phyloP scores from a whole-genome alignment of 208 protist genomes.

The Naegleria gruberi region DNA sequence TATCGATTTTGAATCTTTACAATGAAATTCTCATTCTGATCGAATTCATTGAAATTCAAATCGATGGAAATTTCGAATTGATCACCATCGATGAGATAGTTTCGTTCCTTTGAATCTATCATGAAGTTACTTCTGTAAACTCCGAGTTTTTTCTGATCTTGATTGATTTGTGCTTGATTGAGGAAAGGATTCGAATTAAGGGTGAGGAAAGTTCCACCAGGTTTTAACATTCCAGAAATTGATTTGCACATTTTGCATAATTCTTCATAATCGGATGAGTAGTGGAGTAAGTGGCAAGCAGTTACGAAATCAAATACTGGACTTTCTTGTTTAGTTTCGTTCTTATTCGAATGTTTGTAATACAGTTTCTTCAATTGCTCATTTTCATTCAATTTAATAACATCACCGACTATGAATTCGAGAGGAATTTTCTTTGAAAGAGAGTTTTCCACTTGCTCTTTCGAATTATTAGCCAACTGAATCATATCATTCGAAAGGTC shows the following conservation, averaged over 20 bases:
- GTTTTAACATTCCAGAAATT: background rate
- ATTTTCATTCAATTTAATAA: background rate
- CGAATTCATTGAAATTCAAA: background rate
- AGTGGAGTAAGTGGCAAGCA: background rate
- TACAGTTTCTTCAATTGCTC: background rate
- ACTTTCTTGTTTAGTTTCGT: background rate
- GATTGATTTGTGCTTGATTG: background rate
- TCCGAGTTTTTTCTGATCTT: background rate
- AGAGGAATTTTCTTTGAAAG: background rate
- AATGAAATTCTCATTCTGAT: background rate
- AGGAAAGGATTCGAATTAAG: background rate
- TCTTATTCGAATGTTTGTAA: background rate
- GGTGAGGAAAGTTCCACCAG: background rate
- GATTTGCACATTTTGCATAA: background rate
- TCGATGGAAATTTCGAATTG: background rate
- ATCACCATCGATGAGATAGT: background rate
- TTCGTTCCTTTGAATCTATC: background rate
- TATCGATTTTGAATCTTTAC: background rate
- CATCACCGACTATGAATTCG: background rate
- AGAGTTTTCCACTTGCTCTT: background rate
- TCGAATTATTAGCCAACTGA: background rate
- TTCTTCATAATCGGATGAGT: background rate
- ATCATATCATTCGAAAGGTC: background rate
- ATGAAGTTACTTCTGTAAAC: background rate
- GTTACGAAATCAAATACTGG: background rate